phyloP scores from a whole-genome alignment of 2,329 filamentous ascomycete genomes.

The Phyllosticta paracitricarpa region DNA sequence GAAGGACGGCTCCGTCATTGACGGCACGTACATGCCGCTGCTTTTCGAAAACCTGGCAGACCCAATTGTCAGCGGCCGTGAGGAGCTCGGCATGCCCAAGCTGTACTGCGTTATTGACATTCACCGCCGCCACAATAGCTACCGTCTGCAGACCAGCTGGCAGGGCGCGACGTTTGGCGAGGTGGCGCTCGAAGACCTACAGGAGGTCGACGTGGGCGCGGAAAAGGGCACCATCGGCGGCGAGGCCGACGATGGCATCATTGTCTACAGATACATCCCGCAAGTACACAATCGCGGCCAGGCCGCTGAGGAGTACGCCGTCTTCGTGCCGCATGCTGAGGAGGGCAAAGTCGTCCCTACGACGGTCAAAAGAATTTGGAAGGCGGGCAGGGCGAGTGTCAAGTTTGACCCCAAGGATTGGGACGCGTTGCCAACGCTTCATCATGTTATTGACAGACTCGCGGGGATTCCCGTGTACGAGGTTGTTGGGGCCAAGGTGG shows the following conservation, averaged over 20 bases:
- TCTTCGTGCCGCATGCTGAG: conserved; percentile 29
- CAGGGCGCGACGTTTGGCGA: conserved; percentile 25
- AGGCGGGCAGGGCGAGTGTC: conserved; percentile 35
- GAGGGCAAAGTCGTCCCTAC: conserved; percentile 23
- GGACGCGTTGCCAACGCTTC: conserved; percentile 49
- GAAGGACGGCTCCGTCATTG: conserved; percentile 36
- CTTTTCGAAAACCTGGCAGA: conserved; percentile 51
- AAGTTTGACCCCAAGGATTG: conserved; percentile 41
- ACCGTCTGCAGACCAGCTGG: conserved; percentile 31
- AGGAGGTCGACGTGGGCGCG: conserved; percentile 10
- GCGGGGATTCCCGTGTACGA: conserved; percentile 49
- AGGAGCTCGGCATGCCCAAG: conserved; percentile 55
- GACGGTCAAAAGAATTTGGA: conserved; percentile 25
- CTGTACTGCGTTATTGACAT: conserved; percentile 44
- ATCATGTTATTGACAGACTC: conserved; percentile 45
- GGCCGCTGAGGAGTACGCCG: conserved; percentile 46
- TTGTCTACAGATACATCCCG: conserved; percentile 51
- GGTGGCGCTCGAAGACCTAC: conserved; percentile 19
- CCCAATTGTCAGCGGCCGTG: conserved; percentile 49
- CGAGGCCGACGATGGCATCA: conserved; percentile 35
- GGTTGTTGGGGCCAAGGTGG: conserved; percentile 45
- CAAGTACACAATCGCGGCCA: conserved; percentile 39
- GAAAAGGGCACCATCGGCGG: conserved; percentile 9
- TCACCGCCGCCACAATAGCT: conserved; percentile 25
- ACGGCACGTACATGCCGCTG: conserved; percentile 46